A percentile compares a stretch with the other conserved stretches of the same genome.
These are phyloP conservation scores for Recurvomyces mirabilis DNA, from an alignment of 495 filamentous ascomycete species.

Conservation along the genomic window DNA sequence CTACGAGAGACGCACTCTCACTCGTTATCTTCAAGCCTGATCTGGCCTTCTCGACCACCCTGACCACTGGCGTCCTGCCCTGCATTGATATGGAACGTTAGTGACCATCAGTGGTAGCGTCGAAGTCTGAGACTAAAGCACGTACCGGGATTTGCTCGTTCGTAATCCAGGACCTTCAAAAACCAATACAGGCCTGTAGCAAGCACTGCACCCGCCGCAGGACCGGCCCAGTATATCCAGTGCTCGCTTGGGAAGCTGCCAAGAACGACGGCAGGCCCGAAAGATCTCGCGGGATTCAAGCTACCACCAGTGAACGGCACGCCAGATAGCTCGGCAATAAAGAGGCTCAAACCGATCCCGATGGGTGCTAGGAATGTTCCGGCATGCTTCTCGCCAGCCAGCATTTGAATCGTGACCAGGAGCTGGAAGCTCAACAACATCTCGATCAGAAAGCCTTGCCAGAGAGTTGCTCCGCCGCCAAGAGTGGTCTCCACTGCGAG, in stretches of 20 bases:
- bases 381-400: conserved; percentile 21
- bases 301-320: conserved; percentile 21
- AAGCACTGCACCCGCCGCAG: conserved; percentile 50
- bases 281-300: conserved; percentile 21
- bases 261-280: conserved; percentile 19
- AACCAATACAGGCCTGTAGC: conserved; percentile 33
- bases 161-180: conserved; percentile 21
- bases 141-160: conserved; percentile 20
- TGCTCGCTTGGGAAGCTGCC: conserved; percentile 8
- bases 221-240: conserved; percentile 41
- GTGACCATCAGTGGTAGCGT: no score
- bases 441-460: conserved; percentile 21
- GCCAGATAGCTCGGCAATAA: conserved; percentile 20
- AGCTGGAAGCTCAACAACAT: conserved; percentile 20
- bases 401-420: conserved; percentile 21
- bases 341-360: conserved; percentile 22
- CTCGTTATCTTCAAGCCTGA: no score
- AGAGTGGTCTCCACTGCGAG: conserved; percentile 16
- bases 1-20: no score
- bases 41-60: no score
- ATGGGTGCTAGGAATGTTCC: conserved; percentile 19
- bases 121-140: no score
- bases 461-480: neutral
- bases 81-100: no score
- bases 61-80: no score